Conservation (phyloP, 139 green algal species). For the Cymbomonas tetramitiformis region DNA sequence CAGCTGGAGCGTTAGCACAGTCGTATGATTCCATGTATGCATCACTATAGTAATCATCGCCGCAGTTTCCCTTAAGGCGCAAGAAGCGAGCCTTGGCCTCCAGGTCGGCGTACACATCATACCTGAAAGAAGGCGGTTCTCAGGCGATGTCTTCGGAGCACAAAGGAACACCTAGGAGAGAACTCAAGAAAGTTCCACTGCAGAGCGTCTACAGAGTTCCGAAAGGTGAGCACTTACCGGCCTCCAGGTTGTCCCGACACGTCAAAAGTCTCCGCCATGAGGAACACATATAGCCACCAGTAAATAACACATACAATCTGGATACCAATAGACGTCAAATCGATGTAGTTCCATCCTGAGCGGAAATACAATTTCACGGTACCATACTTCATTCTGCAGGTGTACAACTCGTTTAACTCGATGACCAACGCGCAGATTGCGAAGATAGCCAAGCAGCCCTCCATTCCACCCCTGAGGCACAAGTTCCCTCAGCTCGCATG, state of each 20-base stretch:
- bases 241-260: too few relatives aligned
- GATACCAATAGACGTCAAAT: constrained; percentile 49
- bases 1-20: too few relatives aligned
- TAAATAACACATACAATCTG: constrained; percentile 40
- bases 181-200: too few relatives aligned
- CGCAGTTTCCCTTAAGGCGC: constrained; percentile 31
- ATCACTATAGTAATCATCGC: too few relatives aligned
- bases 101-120: constrained; percentile 51
- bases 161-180: too few relatives aligned
- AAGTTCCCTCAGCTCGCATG: too few relatives aligned
- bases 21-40: too few relatives aligned
- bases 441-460: constrained; percentile 28
- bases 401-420: constrained; percentile 25
- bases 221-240: too few relatives aligned
- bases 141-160: too few relatives aligned
- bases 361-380: constrained; percentile 30
- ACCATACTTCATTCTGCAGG: constrained; percentile 22
- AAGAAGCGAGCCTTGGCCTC: constrained; percentile 42
- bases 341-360: constrained; percentile 49
- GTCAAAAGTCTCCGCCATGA: constrained; percentile 37
- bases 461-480: too few relatives aligned
- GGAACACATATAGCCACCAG: constrained; percentile 46
- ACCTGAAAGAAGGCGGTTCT: too few relatives aligned
- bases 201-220: too few relatives aligned
- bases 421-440: constrained; percentile 42